These are phyloP conservation scores for Alternaria infectoria DNA, from an alignment of 2,329 filamentous ascomycete species.

Conservation along the genomic window DNA sequence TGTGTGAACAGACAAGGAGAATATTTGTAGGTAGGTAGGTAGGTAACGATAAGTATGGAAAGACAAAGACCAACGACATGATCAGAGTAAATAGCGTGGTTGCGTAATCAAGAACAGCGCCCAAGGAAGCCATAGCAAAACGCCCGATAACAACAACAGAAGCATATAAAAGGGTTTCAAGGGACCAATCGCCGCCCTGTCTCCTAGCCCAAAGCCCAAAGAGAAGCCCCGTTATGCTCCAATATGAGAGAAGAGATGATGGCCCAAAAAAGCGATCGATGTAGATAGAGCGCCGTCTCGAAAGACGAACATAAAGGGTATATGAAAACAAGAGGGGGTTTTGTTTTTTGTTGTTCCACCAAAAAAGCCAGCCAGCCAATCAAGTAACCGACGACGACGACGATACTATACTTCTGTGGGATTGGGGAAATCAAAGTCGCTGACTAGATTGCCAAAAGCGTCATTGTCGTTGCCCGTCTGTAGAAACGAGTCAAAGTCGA, in stretches of 20 bases:
- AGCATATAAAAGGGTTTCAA: neutral
- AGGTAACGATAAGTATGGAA: neutral
- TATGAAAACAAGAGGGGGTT: slow-evolving; percentile 20
- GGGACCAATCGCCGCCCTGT: neutral
- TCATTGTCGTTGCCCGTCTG: slow-evolving; percentile 60
- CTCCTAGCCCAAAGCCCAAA: neutral
- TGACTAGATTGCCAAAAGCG: slow-evolving; percentile 42
- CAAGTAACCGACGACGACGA: neutral
- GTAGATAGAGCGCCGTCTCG: slow-evolving; percentile 19
- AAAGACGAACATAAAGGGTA: slow-evolving; percentile 16
- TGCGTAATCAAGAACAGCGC: neutral
- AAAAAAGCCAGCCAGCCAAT: neutral
- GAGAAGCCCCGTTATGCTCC: slow-evolving; percentile 22
- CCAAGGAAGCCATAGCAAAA: neutral
- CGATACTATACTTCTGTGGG: slow-evolving; percentile 32
- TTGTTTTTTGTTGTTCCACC: slow-evolving; percentile 17
- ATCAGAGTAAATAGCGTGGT: neutral
- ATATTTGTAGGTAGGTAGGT: neutral
- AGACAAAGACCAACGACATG: neutral
- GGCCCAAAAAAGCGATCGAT: slow-evolving; percentile 17
- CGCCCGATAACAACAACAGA: neutral
- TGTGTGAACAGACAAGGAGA: neutral
- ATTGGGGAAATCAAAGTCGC: slow-evolving; percentile 46
- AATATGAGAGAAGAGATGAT: neutral
- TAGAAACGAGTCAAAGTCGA: slow-evolving; percentile 72